Evolutionary conservation across 2,329 filamentous ascomycete species (phyloP).

Genomic region (Alternaria arborescens): DNA sequence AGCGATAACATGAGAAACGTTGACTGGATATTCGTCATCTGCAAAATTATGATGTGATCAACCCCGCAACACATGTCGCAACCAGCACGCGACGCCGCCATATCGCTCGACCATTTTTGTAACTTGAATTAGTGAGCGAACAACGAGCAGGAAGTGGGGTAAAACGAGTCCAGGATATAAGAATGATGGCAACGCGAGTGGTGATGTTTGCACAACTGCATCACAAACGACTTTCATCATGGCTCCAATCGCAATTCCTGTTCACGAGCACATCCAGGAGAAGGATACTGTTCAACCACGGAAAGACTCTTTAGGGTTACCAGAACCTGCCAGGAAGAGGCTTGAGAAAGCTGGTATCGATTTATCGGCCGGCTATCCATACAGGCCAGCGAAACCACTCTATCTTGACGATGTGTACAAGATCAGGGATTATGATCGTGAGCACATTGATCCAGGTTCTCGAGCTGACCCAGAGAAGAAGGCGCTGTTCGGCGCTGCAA

Average conservation of each 20-base stretch:
- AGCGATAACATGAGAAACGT: constrained; percentile 33
- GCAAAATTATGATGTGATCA: constrained; percentile 45
- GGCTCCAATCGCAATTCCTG: constrained; percentile 66
- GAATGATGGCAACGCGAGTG: not conserved
- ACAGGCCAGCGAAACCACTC: constrained; percentile 71
- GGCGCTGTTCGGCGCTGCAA: constrained; percentile 44
- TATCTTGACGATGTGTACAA: constrained; percentile 75
- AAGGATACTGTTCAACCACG: constrained; percentile 68
- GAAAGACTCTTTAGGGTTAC: constrained; percentile 72
- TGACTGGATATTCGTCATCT: constrained; percentile 43
- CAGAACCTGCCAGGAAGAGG: constrained; percentile 64
- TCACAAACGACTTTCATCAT: constrained; percentile 45
- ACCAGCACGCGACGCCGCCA: constrained; percentile 14
- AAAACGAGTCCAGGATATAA: constrained; percentile 23
- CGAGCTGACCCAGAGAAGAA: constrained; percentile 63
- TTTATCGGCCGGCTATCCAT: constrained; percentile 74
- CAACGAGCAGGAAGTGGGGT: constrained; percentile 11
- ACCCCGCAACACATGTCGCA: constrained; percentile 44
- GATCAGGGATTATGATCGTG: constrained; percentile 62
- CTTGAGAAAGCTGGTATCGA: constrained; percentile 75
- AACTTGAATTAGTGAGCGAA: constrained; percentile 26
- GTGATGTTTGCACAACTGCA: not conserved
- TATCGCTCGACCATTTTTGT: not conserved
- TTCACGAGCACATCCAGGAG: constrained; percentile 58
- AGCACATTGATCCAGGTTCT: constrained; percentile 48